Base-by-base conservation (phyloP, 768 basidiomycete genomes). In the Tricholoma furcatifolium region DNA sequence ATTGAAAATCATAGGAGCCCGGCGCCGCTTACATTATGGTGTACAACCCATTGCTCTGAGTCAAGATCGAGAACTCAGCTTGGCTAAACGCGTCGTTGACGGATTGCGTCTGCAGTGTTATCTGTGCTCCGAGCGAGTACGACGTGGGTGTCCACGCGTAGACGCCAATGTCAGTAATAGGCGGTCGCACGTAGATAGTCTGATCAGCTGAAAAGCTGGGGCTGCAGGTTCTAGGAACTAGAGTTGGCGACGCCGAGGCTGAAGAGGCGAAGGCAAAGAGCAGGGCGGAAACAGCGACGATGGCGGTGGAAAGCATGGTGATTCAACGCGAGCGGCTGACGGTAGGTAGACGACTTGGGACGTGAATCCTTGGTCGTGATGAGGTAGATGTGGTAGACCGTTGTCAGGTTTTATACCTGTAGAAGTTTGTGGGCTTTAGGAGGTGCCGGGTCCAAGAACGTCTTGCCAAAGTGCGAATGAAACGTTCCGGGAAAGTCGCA, bases 221-320 rank as follows among this genome's bases (percentile, higher is more conserved):
- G 31, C 46, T 56, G 35, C 60, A 21, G 58, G 55, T 24, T 41
- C 53, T 51, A 14, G 45, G n/a, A 17, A 42, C 46, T 20, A 50
- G 50, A 3, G 20, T 15, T 64, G 69, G 47, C 35, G 68, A 66
- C 31, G 77, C 72, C 11, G 45, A 47, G 27, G 24, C 14, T 8
- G 39, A 21, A 46, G 49, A 42, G 23, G 50, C 35, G 24, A 74
- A 27, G 44, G 50, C 35, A 27, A 74, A 27, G 44, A 51, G 24
- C 36, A 46, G 17, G 30, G 43, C 40, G 18, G 41, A 50, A 42
- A 57, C 31, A 43, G 35, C 24, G 21, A 49, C 20, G 27, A 45
- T 24, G 15, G 43, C 11, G 18, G 34, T 30, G 8, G n/a, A 27
- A 23, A 58, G 40, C 53, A 58, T 60, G 10, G 27, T 40, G 43